phyloP scores from a whole-genome alignment of 2,329 filamentous ascomycete species.

The Colletotrichum aenigma region DNA sequence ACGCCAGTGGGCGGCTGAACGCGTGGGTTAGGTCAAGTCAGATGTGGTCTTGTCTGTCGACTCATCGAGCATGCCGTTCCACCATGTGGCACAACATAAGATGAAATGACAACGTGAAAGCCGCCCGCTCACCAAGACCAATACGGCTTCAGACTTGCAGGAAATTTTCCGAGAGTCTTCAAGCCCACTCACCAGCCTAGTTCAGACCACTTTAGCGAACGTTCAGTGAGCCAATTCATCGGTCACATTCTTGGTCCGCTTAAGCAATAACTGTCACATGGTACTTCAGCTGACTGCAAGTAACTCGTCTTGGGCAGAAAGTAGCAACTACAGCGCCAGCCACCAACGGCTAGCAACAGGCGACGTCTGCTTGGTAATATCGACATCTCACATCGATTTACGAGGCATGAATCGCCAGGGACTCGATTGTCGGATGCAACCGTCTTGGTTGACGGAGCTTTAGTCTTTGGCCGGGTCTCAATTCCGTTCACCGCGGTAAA shows the following conservation, averaged over 20 bases:
- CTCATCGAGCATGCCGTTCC: background rate
- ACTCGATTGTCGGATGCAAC: background rate
- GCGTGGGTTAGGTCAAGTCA: background rate
- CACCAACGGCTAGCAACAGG: background rate
- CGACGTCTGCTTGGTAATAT: background rate
- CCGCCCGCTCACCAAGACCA: background rate
- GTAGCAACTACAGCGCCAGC: background rate
- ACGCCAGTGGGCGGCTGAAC: background rate
- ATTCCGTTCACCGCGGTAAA: background rate
- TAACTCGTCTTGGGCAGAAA: background rate
- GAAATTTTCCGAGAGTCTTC: background rate
- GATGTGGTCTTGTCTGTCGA: background rate
- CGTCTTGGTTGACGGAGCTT: background rate
- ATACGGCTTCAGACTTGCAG: background rate
- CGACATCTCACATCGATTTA: background rate
- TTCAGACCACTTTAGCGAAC: background rate
- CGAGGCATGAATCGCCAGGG: background rate
- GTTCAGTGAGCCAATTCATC: background rate
- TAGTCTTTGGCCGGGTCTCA: background rate
- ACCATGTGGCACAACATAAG: background rate
- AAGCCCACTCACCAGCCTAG: background rate
- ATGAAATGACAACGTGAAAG: background rate
- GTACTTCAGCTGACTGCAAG: background rate
- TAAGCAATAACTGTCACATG: background rate
- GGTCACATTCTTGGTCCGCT: background rate